Conservation (phyloP, 2,329 filamentous ascomycete genomes). For the Aureobasidium subglaciale region DNA sequence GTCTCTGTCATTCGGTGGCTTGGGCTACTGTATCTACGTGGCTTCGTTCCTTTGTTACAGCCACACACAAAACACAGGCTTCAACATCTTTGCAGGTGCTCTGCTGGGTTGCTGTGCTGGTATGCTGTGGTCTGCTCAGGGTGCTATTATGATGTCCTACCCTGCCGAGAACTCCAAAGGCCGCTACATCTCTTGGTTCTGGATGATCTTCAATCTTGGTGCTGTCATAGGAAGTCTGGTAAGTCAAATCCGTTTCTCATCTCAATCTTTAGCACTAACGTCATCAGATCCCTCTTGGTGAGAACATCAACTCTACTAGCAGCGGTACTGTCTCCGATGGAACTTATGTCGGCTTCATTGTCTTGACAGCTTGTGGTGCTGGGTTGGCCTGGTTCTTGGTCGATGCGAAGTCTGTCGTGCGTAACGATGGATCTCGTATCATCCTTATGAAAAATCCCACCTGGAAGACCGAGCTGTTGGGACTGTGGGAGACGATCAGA, state of each 20-base stretch:
- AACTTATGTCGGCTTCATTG: constrained; percentile 81
- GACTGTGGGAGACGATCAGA: constrained; percentile 65
- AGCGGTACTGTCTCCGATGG: constrained; percentile 57
- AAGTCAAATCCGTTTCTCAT: constrained; percentile 24
- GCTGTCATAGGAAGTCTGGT: constrained; percentile 75
- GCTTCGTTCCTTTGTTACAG: constrained; percentile 64
- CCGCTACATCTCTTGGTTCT: constrained; percentile 83
- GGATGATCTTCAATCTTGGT: constrained; percentile 91
- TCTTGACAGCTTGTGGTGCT: constrained; percentile 71
- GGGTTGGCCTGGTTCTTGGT: constrained; percentile 61
- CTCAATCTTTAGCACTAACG: background rate
- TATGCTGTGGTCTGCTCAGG: constrained; percentile 75
- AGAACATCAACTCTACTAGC: constrained; percentile 57
- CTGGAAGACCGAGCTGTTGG: constrained; percentile 71
- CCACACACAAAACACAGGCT: constrained; percentile 60
- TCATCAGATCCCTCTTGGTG: constrained; percentile 59
- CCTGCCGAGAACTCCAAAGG: constrained; percentile 76
- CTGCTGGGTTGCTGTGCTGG: constrained; percentile 72
- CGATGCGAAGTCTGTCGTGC: constrained; percentile 65
- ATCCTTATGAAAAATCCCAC: constrained; percentile 88
- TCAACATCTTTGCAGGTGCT: constrained; percentile 69
- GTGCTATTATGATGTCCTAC: constrained; percentile 85
- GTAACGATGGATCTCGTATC: constrained; percentile 68
- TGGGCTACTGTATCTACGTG: constrained; percentile 71
- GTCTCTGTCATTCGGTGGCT: constrained; percentile 63